Conservation (phyloP, 75 land plant species). For the Cunninghamia lanceolata region DNA sequence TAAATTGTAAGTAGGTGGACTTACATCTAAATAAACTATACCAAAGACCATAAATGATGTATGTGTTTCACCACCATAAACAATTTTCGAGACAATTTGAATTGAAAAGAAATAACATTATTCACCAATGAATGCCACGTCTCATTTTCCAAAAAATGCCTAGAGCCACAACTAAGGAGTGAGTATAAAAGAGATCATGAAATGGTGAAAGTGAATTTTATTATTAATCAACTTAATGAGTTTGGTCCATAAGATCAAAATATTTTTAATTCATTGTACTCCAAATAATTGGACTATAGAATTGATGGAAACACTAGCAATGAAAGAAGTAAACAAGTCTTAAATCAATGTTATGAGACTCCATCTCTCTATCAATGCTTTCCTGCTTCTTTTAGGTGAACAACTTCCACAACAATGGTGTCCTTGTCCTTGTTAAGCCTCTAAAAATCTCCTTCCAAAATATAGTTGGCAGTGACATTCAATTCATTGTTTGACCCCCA, state of each 20-base stretch:
- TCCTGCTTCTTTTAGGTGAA: too few species aligned
- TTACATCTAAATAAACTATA: conserved; percentile 89
- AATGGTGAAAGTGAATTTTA: neutral
- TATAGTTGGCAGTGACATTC: too few species aligned
- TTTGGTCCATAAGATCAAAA: neutral
- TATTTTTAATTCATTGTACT: neutral
- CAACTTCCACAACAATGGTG: too few species aligned
- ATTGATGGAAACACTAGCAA: neutral
- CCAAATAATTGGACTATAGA: neutral
- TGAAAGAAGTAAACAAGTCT: neutral
- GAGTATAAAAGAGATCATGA: neutral
- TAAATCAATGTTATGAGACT: neutral
- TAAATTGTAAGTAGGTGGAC: conserved; percentile 74
- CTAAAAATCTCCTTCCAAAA: too few species aligned
- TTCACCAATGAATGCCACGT: neutral
- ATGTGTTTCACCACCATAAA: neutral
- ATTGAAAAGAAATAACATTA: neutral
- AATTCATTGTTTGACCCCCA: too few species aligned
- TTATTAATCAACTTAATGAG: neutral
- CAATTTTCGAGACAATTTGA: neutral
- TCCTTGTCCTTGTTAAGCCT: too few species aligned
- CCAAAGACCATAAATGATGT: neutral
- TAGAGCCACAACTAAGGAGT: neutral
- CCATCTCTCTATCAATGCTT: too few species aligned
- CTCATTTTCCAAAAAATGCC: neutral